Conservation (phyloP, 116 monocot species). For the Cymodocea nodosa region DNA sequence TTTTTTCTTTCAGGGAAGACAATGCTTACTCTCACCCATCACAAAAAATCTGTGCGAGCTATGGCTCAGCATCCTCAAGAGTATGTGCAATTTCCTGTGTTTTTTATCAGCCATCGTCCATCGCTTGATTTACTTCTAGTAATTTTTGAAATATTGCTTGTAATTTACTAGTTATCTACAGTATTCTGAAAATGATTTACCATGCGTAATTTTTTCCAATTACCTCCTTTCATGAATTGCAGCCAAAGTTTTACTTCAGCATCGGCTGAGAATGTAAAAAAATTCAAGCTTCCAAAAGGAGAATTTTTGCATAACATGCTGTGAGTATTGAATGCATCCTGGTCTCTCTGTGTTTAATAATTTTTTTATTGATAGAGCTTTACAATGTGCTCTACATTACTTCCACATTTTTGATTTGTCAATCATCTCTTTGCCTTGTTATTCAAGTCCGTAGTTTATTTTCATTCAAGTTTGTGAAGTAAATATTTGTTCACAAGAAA, state of each 20-base stretch:
- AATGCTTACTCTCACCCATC: conserved; percentile 85
- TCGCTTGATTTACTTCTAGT: too few species aligned
- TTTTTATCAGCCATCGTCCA: background rate
- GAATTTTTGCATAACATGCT: conserved; percentile 99
- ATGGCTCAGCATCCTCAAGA: conserved; percentile 87
- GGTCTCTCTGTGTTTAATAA: background rate
- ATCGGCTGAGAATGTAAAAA: conserved; percentile 95
- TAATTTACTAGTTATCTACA: too few species aligned
- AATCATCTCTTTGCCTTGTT: too few species aligned
- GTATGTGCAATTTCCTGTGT: conserved; percentile 23
- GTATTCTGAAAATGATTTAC: too few species aligned
- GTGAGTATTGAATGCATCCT: conserved; percentile 28
- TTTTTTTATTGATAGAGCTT: background rate
- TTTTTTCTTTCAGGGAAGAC: conserved; percentile 64
- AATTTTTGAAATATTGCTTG: too few species aligned
- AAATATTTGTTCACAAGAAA: too few species aligned
- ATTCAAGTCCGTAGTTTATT: too few species aligned
- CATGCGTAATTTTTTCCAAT: too few species aligned
- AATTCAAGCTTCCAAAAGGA: conserved; percentile 89
- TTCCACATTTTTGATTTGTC: too few species aligned
- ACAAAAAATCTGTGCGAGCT: conserved; percentile 95
- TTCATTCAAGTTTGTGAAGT: too few species aligned
- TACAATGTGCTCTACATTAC: background rate
- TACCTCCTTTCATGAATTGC: conserved; percentile 14
- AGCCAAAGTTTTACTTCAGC: conserved; percentile 90